These are phyloP conservation scores for Colletotrichum shisoi DNA, from an alignment of 2,329 filamentous ascomycete species.

Conservation along the genomic window DNA sequence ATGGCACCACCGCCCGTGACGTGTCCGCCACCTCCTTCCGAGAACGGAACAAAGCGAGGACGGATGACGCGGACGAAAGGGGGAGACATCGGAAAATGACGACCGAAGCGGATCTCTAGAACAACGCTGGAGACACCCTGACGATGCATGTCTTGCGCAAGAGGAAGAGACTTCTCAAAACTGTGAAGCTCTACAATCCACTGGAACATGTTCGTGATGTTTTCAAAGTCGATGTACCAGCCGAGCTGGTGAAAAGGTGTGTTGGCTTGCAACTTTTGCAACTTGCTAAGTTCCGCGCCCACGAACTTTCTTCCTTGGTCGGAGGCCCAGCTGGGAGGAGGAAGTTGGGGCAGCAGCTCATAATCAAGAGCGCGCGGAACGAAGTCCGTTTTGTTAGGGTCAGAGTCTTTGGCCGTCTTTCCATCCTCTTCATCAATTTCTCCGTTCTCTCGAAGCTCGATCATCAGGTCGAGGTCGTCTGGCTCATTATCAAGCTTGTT, in stretches of 20 bases:
- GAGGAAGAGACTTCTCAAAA: constrained; percentile 72
- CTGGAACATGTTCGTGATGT: constrained; percentile 80
- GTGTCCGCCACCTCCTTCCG: constrained; percentile 80
- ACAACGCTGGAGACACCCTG: constrained; percentile 72
- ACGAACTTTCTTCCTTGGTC: constrained; percentile 67
- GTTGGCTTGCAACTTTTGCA: constrained; percentile 69
- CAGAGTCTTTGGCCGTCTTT: neutral
- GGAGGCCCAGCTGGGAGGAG: constrained; percentile 71
- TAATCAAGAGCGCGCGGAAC: constrained; percentile 71
- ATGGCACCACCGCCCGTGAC: constrained; percentile 85
- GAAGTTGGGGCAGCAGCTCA: constrained; percentile 68
- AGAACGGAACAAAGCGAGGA: constrained; percentile 78
- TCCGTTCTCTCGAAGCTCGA: constrained; percentile 33
- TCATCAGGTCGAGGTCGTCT: constrained; percentile 42
- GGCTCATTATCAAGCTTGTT: constrained; percentile 21
- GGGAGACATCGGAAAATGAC: constrained; percentile 77
- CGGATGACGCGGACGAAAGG: constrained; percentile 86
- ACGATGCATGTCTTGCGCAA: constrained; percentile 77
- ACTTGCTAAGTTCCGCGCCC: constrained; percentile 68
- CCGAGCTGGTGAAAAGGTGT: constrained; percentile 73
- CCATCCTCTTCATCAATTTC: neutral
- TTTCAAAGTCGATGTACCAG: constrained; percentile 78
- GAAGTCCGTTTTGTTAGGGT: constrained; percentile 58
- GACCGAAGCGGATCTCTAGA: constrained; percentile 81
- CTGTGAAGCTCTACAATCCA: constrained; percentile 92